Base-by-base conservation (phyloP, 2,329 filamentous ascomycete species). In the Penicillium sclerotigenum region DNA sequence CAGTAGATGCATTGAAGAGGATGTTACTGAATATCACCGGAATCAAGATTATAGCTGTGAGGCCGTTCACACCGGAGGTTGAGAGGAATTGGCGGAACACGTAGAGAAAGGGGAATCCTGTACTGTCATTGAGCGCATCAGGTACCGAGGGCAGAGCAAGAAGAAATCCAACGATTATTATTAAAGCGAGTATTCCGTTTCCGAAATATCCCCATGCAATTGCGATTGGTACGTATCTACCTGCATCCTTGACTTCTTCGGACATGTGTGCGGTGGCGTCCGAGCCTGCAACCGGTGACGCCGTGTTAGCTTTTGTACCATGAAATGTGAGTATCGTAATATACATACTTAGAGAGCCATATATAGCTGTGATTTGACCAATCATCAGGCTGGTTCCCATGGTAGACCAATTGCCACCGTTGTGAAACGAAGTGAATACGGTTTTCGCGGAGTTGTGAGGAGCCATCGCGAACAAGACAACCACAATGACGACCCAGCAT, bases 211-310 rank as follows among this genome's bases (percentile, higher is more conserved):
- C 73, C 63, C 73, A 75, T 49, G 77, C 68, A 54, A 81, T 80
- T 3, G 75, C 76, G 18, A 73, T 66, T 0, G 79, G 79, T 3
- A 81, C 75, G 48, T 76, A 76, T 31, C 71, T 62, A 3, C 73
- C 71, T 1, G 79, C 77, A 37, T 80, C 73, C 42, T 75, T 73
- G 24, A 80, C 75, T 61, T 81, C 79, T 64, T 81, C 79, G 5
- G 79, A 76, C 63, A 81, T 75, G 47, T 67, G 64, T 65, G 74
- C 52, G 1, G 66, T 66, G 18, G 66, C 65, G 47, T 69, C 65
- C 59, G 73, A 50, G 61, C 71, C 55, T 65, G 53, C 56, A 64
- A 62, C 4, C 13, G 26, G 45, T 29, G 59, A 53, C 52, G 28
- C 5, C 14, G 31, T 31, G 37, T 37, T 20, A 38, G 34, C 6